phyloP scores from a whole-genome alignment of 164 flowering plant genomes.

The Macadamia tetraphylla region DNA sequence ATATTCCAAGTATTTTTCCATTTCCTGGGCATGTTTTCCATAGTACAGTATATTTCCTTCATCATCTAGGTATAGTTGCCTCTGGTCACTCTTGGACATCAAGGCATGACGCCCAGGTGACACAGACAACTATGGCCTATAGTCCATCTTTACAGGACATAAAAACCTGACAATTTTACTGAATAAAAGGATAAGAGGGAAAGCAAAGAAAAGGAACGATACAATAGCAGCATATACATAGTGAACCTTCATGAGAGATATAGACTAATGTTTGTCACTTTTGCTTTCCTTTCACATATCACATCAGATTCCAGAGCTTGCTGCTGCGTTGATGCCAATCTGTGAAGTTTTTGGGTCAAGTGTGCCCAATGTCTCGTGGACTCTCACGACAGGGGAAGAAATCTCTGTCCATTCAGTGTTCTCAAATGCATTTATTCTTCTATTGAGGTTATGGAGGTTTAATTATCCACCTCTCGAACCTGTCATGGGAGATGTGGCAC shows the following conservation, averaged over 20 bases:
- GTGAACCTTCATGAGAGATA: slow-evolving; percentile 1
- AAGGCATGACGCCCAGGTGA: too few species aligned
- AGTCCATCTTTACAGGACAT: too few species aligned
- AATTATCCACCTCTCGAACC: slow-evolving; percentile 90
- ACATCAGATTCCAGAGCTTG: slow-evolving; percentile 82
- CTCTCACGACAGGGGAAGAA: slow-evolving; percentile 73
- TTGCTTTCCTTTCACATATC: slow-evolving; percentile 3
- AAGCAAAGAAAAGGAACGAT: neutral
- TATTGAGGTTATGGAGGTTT: slow-evolving; percentile 89
- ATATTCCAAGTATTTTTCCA: too few species aligned
- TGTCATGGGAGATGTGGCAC: slow-evolving; percentile 78
- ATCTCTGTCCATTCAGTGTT: slow-evolving; percentile 76
- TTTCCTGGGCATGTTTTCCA: too few species aligned
- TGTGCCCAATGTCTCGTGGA: slow-evolving; percentile 66
- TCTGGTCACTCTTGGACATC: too few species aligned
- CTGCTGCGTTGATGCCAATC: slow-evolving; percentile 83
- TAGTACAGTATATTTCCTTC: too few species aligned
- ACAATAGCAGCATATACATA: neutral
- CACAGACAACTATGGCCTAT: too few species aligned
- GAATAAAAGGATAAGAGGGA: too few species aligned
- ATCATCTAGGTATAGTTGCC: too few species aligned
- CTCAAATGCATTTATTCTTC: slow-evolving; percentile 90
- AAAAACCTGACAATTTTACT: too few species aligned
- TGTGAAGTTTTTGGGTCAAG: slow-evolving; percentile 94
- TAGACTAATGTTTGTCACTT: slow-evolving; percentile 3